Evolutionary conservation across 192 early-diverging fungal genomes (phyloP), one percentile per base, ranked within the genome.

Genomic region (Chytriomyces sp.): DNA sequence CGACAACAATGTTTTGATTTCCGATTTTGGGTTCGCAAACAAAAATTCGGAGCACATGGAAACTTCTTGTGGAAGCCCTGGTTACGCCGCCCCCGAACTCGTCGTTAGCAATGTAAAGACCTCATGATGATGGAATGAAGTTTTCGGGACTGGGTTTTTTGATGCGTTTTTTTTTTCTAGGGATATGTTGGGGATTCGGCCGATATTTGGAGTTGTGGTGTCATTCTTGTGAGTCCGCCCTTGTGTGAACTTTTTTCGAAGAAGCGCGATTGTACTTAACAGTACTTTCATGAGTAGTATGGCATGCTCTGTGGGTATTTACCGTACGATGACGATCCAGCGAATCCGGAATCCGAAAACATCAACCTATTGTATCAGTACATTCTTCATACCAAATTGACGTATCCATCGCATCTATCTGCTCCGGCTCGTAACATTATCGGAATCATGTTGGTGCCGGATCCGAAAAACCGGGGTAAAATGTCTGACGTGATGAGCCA

Each of bases 121-220:
- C 48, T 6, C 26, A 67, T 9, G 62, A 11, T 78, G 11, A 28
- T 81, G 18, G 60, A 6, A 9, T 61, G 20, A 24, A 20, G 7
- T 57, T 20, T 57, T 3, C 2, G 16, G 53, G 20, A 57, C 53
- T 57, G 53, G 53, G 50, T 0, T 73, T 57, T 24, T 23, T 57
- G 23, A 50, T 16, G 10, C 66, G 23, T 4, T 5, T n/a, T 9
- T 16, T 24, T 13, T 68, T 71, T 71, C 4, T 6, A 94, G 43
- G 86, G 94, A 6, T 97, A 97, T 80, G 94, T 95, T 6, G 96
- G 96, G 18, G 91, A 93, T 6, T 89, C 92, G 8, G 96, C 94
- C 2, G 96, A 97, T 83, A 95, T 96, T 67, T 97, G 96, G 96
- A 94, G 92, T 64, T 97, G 96, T 82, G 96, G 96, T 65, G 95